A percentile compares a stretch with the other conserved stretches of the same genome.
Conservation (phyloP, 2,329 filamentous ascomycete genomes). For the Stachybotrys chlorohalonatus region DNA sequence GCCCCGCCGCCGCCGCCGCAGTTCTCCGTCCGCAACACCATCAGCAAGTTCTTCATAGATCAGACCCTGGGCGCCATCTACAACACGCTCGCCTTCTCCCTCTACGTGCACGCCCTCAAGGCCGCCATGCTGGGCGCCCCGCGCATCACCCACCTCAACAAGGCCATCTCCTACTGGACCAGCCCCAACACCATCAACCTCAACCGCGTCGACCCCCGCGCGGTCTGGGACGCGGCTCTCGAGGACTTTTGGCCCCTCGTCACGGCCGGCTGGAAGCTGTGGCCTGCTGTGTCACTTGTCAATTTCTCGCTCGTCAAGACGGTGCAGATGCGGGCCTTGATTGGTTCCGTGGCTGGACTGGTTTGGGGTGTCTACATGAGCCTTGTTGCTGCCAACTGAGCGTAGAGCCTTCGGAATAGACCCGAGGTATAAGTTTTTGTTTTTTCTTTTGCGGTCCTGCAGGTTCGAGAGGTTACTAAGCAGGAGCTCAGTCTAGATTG, state of each 20-base stretch:
- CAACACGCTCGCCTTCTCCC: conserved; percentile 58
- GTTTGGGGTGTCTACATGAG: conserved; percentile 71
- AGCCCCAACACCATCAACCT: conserved; percentile 33
- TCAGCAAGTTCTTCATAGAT: conserved; percentile 59
- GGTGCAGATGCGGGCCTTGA: conserved; percentile 60
- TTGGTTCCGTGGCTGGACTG: conserved; percentile 64
- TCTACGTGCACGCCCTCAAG: conserved; percentile 49
- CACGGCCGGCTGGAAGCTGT: conserved; percentile 58
- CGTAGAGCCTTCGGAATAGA: not conserved
- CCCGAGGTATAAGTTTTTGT: too few species aligned
- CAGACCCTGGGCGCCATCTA: conserved; percentile 56
- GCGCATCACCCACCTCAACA: conserved; percentile 24
- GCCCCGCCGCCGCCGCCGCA: conserved; percentile 26
- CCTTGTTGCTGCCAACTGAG: conserved; percentile 37
- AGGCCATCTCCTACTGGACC: conserved; percentile 24
- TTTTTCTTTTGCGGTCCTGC: too few species aligned
- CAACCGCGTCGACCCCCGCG: conserved; percentile 31
- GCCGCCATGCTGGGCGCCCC: conserved; percentile 34
- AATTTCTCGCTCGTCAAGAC: conserved; percentile 63
- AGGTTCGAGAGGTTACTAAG: too few species aligned
- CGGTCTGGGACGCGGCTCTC: conserved; percentile 32
- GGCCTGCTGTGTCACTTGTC: conserved; percentile 60
- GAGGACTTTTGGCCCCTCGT: conserved; percentile 57
- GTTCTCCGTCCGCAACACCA: conserved; percentile 54
- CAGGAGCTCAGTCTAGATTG: too few species aligned